These are phyloP conservation scores for Arthrocladium fulminans DNA, from an alignment of 2,329 filamentous ascomycete species.

Conservation along the genomic window DNA sequence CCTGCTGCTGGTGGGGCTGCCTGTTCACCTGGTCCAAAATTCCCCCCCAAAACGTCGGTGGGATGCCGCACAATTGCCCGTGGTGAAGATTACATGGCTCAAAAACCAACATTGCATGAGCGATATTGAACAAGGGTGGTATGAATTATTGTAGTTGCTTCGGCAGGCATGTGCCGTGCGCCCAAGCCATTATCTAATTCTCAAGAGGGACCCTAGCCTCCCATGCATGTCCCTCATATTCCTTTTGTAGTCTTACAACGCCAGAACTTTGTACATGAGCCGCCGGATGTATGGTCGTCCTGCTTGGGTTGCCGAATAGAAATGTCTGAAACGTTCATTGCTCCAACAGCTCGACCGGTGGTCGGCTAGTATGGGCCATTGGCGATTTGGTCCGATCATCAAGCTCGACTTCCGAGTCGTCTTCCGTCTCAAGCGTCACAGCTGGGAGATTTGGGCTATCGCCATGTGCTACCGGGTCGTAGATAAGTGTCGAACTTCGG, in stretches of 20 bases:
- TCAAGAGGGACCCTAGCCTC: background rate
- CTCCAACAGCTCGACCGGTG: constrained; percentile 50
- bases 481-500: constrained; percentile 53
- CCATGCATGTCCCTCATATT: background rate
- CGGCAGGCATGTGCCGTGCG: background rate
- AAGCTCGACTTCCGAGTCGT: constrained; percentile 37
- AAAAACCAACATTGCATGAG: no score
- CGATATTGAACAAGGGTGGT: no score
- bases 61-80: no score
- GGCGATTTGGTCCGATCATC: constrained; percentile 35
- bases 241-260: background rate
- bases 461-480: constrained; percentile 54
- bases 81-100: no score
- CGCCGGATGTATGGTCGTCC: background rate
- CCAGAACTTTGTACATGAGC: background rate
- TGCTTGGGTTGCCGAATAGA: background rate
- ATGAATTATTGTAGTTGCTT: no score
- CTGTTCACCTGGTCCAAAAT: no score
- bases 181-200: background rate
- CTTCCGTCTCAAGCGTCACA: constrained; percentile 54
- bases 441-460: constrained; percentile 51
- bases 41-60: no score
- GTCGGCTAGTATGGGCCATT: constrained; percentile 45
- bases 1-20: no score
- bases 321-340: constrained; percentile 1